Conservation (phyloP, 768 basidiomycete species). For the Kwoniella dejecticola region DNA sequence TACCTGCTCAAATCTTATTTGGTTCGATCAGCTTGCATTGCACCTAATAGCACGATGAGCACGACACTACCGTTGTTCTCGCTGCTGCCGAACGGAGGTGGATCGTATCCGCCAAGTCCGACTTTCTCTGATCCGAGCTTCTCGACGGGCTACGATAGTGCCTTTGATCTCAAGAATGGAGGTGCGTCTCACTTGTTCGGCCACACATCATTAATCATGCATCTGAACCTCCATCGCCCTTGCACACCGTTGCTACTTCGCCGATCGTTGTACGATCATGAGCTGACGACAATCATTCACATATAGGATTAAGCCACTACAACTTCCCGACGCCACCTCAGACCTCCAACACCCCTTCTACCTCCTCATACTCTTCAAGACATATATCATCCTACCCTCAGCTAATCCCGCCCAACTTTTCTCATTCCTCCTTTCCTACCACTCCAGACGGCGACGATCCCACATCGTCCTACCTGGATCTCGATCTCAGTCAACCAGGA, state of each 20-base stretch:
- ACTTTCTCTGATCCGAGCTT: conserved; percentile 21
- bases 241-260: background rate
- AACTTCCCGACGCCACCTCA: conserved; percentile 28
- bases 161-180: conserved; percentile 9
- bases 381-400: conserved; percentile 13
- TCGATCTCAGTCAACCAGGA: conserved; percentile 29
- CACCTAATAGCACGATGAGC: conserved; percentile 14
- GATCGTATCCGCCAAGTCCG: conserved; percentile 20
- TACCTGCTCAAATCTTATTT: too few relatives aligned
- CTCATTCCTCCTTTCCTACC: conserved; percentile 11
- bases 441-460: conserved; percentile 24
- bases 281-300: background rate
- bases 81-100: conserved; percentile 11
- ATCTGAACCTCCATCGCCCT: too few relatives aligned
- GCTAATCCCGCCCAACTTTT: conserved; percentile 13
- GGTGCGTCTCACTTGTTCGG: background rate
- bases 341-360: conserved; percentile 11
- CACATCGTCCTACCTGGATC: conserved; percentile 20
- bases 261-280: background rate
- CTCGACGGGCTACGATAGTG: conserved; percentile 3
- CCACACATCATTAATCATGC: background rate
- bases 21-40: too few relatives aligned
- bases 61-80: conserved; percentile 33
- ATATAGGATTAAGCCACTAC: conserved; percentile 13
- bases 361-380: conserved; percentile 14